Evolutionary conservation across 257 asterid genomes (phyloP).

Genomic region (Rehmannia glutinosa): DNA sequence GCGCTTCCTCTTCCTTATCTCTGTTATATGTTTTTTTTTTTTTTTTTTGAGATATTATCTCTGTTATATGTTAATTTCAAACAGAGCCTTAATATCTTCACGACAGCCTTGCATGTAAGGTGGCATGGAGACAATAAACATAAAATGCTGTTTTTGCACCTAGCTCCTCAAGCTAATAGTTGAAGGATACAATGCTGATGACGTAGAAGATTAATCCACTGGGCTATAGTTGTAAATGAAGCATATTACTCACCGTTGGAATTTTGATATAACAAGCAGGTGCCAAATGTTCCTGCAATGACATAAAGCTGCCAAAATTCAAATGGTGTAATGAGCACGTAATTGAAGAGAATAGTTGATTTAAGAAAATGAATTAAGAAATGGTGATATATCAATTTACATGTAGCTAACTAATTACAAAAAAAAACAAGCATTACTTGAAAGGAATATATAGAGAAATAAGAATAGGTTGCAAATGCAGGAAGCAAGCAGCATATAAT

Average conservation of each 20-base stretch:
- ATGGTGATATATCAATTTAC: background rate
- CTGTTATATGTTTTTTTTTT: too few relatives aligned
- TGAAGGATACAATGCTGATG: too few relatives aligned
- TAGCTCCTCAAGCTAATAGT: too few relatives aligned
- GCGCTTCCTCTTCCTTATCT: too few relatives aligned
- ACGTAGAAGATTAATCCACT: too few relatives aligned
- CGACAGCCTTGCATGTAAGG: too few relatives aligned
- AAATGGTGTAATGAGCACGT: background rate
- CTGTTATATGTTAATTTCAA: too few relatives aligned
- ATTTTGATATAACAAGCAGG: constrained; percentile 80
- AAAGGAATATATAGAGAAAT: background rate
- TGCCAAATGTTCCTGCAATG: constrained; percentile 75
- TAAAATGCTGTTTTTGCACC: too few relatives aligned
- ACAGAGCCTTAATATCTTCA: too few relatives aligned
- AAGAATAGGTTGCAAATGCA: background rate
- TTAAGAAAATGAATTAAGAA: background rate
- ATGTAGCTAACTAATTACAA: too few relatives aligned
- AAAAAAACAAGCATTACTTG: background rate
- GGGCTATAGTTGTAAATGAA: background rate
- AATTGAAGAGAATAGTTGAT: background rate
- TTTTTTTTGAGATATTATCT: too few relatives aligned
- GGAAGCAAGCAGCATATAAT: background rate
- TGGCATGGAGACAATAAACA: too few relatives aligned
- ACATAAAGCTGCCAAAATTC: constrained; percentile 24
- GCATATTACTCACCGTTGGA: constrained; percentile 68